Base-by-base conservation (phyloP, 768 basidiomycete species). In the Rhizopogon salebrosus region DNA sequence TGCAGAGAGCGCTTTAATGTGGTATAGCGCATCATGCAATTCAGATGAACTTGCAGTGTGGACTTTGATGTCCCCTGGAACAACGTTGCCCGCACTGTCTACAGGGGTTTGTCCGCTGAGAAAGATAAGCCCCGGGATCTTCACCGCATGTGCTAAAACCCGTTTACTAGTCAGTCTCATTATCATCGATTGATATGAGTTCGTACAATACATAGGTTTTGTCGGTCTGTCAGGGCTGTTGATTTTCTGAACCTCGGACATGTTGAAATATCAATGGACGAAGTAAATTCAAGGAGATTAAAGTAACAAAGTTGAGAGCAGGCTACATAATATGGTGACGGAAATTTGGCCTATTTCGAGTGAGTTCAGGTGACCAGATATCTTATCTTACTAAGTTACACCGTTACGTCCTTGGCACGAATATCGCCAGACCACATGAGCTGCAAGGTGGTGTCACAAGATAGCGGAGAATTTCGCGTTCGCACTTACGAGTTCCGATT, bases 61-160 rank as follows among this genome's bases (percentile, higher is more conserved):
- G 54, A 78, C 82, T 61, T 78, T 60, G 53, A 85, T 75, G 8
- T 76, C 81, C n/a, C 82, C 82, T 20, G 61, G 61, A 11, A 82
- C 75, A 16, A 80, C 58, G 18, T 72, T 70, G 14, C 78, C 80
- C 37, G 72, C 64, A 49, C 62, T 68, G 58, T 76, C 77, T 10
- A 76, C 74, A 1, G 83, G 83, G 7, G 75, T 77, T 63, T 82
- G 80, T 4, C 82, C 83, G 53, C 80, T 84, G 35, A 83, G 68
- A 62, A 83, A 84, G 54, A 83, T 76, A 41, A 84, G 62, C 6
- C 82, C 80, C 2, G 79, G 75, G 16, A 77, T 71, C 62, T 82
- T 83, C 11, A 75, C 77, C n/a, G 78, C 79, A 68, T 80, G 80
- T 13, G 80, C 80, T 81, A 57, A 45, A 38, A 11, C 11, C 11